These are phyloP conservation scores for Ustilago shanxiensis DNA, from an alignment of 1,284 basidiomycete species.

Conservation along the genomic window DNA sequence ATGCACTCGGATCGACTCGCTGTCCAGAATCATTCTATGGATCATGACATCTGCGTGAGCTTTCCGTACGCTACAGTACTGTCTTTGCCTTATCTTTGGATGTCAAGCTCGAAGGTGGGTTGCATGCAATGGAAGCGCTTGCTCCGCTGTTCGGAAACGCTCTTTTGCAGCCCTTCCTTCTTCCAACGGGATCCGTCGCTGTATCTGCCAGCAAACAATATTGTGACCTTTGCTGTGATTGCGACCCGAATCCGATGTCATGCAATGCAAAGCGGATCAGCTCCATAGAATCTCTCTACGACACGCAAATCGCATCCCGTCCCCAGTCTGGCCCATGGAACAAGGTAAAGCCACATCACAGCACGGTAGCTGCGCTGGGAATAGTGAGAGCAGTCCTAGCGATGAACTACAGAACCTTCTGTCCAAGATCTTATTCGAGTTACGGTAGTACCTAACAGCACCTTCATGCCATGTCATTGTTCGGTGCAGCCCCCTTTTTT, in stretches of 20 bases:
- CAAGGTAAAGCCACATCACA: too few relatives aligned
- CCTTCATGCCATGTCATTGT: too few relatives aligned
- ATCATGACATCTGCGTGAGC: background rate
- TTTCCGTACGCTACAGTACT: too few relatives aligned
- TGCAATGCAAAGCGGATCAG: background rate
- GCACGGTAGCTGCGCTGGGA: background rate
- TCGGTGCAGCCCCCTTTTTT: background rate
- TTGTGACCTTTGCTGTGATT: background rate
- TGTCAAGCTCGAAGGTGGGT: background rate
- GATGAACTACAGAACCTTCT: too few relatives aligned
- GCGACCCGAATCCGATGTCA: background rate
- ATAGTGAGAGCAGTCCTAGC: too few relatives aligned
- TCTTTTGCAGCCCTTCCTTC: background rate
- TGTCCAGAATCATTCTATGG: too few relatives aligned
- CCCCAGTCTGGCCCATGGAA: background rate
- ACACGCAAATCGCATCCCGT: too few relatives aligned
- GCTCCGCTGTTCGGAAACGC: slow-evolving; percentile 2
- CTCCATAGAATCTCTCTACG: background rate
- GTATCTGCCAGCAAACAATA: slow-evolving; percentile 2
- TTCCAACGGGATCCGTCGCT: background rate
- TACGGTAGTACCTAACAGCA: too few relatives aligned
- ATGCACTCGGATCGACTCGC: slow-evolving; percentile 2
- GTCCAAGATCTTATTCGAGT: too few relatives aligned
- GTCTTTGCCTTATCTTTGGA: background rate
- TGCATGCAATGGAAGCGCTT: background rate